phyloP scores from a whole-genome alignment of 1,139 yeast species.

The Yamadazyma diddensiae region DNA sequence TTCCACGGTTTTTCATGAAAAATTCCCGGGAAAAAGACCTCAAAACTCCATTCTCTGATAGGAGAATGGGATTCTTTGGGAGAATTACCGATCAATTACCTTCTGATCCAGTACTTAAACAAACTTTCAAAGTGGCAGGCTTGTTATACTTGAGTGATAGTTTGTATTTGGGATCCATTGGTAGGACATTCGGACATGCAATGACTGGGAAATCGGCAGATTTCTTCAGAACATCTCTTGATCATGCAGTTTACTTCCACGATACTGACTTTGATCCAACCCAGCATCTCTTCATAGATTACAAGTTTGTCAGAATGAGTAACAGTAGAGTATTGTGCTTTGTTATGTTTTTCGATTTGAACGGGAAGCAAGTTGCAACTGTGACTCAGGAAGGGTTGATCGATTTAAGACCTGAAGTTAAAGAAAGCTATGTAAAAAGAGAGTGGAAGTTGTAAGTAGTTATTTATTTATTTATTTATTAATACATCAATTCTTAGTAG shows the following conservation, averaged over 20 bases:
- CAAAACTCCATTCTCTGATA: constrained; percentile 22
- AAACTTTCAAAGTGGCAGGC: constrained; percentile 19
- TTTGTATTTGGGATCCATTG: constrained; percentile 27
- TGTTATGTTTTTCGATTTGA: constrained; percentile 29
- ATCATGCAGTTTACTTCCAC: constrained; percentile 50
- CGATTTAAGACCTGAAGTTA: constrained; percentile 20
- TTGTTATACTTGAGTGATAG: constrained; percentile 31
- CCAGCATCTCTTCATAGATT: constrained; percentile 48
- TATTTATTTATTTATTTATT: neutral
- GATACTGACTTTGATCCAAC: constrained; percentile 51
- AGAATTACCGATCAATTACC: constrained; percentile 24
- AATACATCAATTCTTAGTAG: too few species aligned
- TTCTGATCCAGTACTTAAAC: constrained; percentile 3
- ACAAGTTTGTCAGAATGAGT: constrained; percentile 31
- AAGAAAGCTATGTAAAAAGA: constrained; percentile 1
- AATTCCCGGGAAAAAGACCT: constrained; percentile 13
- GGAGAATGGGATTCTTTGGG: constrained; percentile 32
- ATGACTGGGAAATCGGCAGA: constrained; percentile 16
- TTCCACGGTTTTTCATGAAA: constrained; percentile 23
- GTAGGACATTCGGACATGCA: constrained; percentile 24
- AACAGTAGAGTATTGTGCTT: constrained; percentile 39
- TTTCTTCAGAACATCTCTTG: constrained; percentile 41
- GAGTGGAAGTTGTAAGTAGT: constrained; percentile 1
- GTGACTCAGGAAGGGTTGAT: constrained; percentile 39
- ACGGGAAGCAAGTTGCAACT: constrained; percentile 34